phyloP scores from a whole-genome alignment of 2,329 filamentous ascomycete species.

The Calonectria montana region DNA sequence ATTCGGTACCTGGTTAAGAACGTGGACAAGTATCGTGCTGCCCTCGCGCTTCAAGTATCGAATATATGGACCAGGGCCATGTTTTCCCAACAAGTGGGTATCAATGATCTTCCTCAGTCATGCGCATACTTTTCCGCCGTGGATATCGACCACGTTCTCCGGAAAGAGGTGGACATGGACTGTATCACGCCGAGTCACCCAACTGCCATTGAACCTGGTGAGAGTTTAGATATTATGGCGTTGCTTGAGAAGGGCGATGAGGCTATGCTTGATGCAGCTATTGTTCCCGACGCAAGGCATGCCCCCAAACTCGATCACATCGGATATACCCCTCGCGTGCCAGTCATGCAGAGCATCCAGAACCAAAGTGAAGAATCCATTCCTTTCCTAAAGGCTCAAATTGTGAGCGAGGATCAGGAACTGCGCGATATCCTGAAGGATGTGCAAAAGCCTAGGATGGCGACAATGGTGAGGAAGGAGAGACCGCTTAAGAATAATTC shows the following conservation, averaged over 20 bases:
- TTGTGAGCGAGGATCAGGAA: constrained; percentile 79
- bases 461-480: constrained; percentile 35
- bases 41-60: constrained; percentile 92
- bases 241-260: constrained; percentile 78
- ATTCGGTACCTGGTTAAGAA: constrained; percentile 92
- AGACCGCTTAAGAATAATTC: constrained; percentile 39
- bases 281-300: constrained; percentile 62
- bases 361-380: constrained; percentile 59
- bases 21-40: constrained; percentile 86
- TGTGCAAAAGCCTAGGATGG: constrained; percentile 53
- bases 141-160: constrained; percentile 93
- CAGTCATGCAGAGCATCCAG: constrained; percentile 82
- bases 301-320: constrained; percentile 72
- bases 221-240: constrained; percentile 84
- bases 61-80: constrained; percentile 98
- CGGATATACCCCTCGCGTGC: constrained; percentile 75
- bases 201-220: constrained; percentile 82
- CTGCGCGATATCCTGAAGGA: constrained; percentile 78
- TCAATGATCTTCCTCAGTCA: constrained; percentile 91
- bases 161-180: constrained; percentile 98
- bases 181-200: constrained; percentile 92
- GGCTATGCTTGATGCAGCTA: constrained; percentile 75
- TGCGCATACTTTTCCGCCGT: constrained; percentile 97
- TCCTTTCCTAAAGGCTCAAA: constrained; percentile 85
- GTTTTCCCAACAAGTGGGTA: constrained; percentile 97